phyloP scores from a whole-genome alignment of 306 rosid species.

The Benincasa hispida region DNA sequence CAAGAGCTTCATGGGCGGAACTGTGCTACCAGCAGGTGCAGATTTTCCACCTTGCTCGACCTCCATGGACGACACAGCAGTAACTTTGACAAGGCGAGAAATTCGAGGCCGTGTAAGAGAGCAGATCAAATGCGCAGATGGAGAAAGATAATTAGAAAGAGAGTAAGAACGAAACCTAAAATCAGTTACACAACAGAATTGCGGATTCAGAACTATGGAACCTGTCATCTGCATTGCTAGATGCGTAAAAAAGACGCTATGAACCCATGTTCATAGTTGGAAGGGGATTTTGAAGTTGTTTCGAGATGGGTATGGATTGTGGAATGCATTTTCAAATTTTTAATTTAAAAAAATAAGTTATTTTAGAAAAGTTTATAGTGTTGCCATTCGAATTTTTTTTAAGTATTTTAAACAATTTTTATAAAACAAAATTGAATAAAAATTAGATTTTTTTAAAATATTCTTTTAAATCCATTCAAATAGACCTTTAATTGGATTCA shows the following conservation, averaged over 20 bases:
- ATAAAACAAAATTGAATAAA: too few relatives aligned
- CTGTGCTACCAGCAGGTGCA: slow-evolving; percentile 7
- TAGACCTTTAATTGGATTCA: too few relatives aligned
- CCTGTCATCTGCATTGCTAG: slow-evolving; percentile 27
- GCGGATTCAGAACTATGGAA: slow-evolving; percentile 21
- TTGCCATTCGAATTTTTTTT: too few relatives aligned
- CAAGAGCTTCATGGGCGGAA: slow-evolving; percentile 58
- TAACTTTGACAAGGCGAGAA: slow-evolving; percentile 18
- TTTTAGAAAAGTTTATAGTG: too few relatives aligned
- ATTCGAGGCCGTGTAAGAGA: slow-evolving; percentile 19
- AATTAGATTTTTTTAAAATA: too few relatives aligned
- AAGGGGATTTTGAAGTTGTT: not conserved
- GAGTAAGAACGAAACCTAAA: not conserved
- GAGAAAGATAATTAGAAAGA: slow-evolving; percentile 1
- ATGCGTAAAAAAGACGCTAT: not conserved
- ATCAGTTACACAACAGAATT: slow-evolving; percentile 7
- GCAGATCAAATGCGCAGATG: slow-evolving; percentile 10
- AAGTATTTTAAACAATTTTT: too few relatives aligned
- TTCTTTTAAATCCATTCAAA: too few relatives aligned
- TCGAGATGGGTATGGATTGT: too few relatives aligned
- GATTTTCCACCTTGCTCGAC: slow-evolving; percentile 21
- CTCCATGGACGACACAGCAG: slow-evolving; percentile 51
- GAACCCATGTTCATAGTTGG: not conserved
- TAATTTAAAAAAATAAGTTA: too few relatives aligned
- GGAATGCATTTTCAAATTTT: too few relatives aligned